Evolutionary conservation across 2,329 filamentous ascomycete genomes (phyloP), one percentile per base, ranked within the genome.

Genomic region (Ophiostoma tasmaniense): DNA sequence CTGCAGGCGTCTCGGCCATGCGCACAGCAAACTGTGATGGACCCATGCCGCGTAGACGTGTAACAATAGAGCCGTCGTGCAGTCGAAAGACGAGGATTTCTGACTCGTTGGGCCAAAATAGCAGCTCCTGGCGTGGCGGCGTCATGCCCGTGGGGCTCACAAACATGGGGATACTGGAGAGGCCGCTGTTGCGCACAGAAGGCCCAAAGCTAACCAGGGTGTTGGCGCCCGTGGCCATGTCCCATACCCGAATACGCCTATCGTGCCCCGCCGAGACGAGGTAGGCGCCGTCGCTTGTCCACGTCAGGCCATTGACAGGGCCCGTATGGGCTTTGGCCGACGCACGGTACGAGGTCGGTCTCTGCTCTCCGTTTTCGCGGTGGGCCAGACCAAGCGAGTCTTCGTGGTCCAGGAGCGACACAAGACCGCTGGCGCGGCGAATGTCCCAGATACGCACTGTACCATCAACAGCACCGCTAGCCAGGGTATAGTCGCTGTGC

Each of bases 161-260:
- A 68, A 92, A 79, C 70, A 92, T 86, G 64, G 81, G 83, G 25
- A 86, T 80, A 70, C 84, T 88, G 25, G 84, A 85, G 5, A 89
- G 81, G 73, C 85, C 88, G 73, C 80, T 83, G 76, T 97, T 97
- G 74, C 89, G 89, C 55, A 97, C 84, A 35, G 88, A 84, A 0
- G 93, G 91, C 0, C 93, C 93, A 75, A 97, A 98, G 76, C 90
- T 93, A 0, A 90, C 91, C 6, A 97, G 85, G 0, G 91, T 96
- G 77, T 98, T 97, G 22, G 90, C 90, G 1, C 93, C 92, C 0
- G 87, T 91, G 0, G 83, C 83, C 1, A 90, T 87, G 76, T 97
- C 86, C 94, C 94, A 98, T 1, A 97, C 91, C 4, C 93, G 86
- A 71, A 98, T 89, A 10, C 90, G 87, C 66, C 91, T 84, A 76